Evolutionary conservation across 1,284 basidiomycete species (phyloP), one percentile per base, ranked within the genome.

Genomic region (Heterobasidion parviporum): DNA sequence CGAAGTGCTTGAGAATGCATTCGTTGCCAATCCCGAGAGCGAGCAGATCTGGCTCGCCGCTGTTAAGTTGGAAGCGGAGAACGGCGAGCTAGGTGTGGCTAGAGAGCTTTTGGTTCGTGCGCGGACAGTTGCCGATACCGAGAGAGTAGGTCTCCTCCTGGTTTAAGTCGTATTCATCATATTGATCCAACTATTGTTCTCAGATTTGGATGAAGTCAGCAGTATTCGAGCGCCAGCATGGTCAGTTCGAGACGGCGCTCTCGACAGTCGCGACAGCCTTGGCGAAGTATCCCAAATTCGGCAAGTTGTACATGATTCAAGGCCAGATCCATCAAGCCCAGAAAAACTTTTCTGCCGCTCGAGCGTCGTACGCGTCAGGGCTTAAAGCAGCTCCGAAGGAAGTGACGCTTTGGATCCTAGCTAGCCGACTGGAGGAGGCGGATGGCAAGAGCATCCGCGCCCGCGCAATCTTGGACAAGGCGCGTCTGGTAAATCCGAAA

Each of bases 171-270:
- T 52, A 60, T 53, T 50, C 50, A 50, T 49, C 15, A 53, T 59
- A 44, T 61, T 58, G 53, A 54, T 41, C 53, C 26, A 36, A 41
- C 7, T 12, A 18, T 35, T 18, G 47, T 35, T 9, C 16, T 5
- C 64, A 94, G 92, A 95, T 97, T 55, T 99, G 96, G 96, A 92
- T 98, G 90, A 99, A 99, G 70, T 94, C 91, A 6, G 94, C 91
- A 1, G 89, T 94, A 0, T 94, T 99, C 62, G 94, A 98, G 67
- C 82, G 95, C 3, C 89, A 96, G 66, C 88, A 95, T 67, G 89
- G 88, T 1, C 80, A 86, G 58, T 73, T 82, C 6, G 78, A 82
- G n/a, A 78, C 78, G 5, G 93, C 94, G 0, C 77, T 98, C 7
- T 74, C 82, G 60, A 88, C 88, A 0, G 77, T 94, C 12, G 76